Evolutionary conservation across 495 filamentous ascomycete species (phyloP).

Genomic region (Tuber borchii): DNA sequence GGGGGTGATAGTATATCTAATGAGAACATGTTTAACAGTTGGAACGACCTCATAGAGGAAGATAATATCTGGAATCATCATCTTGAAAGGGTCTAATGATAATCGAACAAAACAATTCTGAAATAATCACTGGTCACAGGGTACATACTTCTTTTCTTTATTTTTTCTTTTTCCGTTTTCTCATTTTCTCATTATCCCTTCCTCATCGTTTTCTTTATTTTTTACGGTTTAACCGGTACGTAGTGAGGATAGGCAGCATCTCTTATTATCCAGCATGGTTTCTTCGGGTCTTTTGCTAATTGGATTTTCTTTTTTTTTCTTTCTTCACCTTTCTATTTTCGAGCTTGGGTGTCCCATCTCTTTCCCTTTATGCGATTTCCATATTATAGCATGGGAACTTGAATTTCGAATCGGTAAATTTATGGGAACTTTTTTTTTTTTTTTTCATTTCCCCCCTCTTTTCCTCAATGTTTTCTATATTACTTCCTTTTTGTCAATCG

Average conservation of each 20-base stretch:
- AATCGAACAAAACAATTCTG: conserved; percentile 8
- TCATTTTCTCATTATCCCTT: not conserved
- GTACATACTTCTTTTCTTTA: conserved; percentile 18
- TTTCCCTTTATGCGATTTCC: not conserved
- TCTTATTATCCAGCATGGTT: conserved; percentile 19
- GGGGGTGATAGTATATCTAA: conserved; percentile 1
- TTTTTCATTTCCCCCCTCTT: not conserved
- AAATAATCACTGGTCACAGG: conserved; percentile 28
- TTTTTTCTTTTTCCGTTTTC: not conserved
- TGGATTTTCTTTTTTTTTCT: not conserved
- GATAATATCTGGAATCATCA: not conserved
- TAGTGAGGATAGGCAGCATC: conserved; percentile 4
- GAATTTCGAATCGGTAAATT: not conserved
- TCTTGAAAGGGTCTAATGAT: conserved; percentile 17
- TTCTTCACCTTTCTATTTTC: not conserved
- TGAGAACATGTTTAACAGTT: not conserved
- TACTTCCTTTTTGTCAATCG: not conserved
- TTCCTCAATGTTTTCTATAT: not conserved
- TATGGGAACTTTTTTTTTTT: not conserved
- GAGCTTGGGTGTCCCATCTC: not conserved
- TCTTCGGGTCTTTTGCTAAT: conserved; percentile 3
- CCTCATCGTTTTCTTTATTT: conserved; percentile 5
- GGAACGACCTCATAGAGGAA: not conserved
- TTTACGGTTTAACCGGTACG: conserved; percentile 6
- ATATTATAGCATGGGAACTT: conserved; percentile 1